Conservation (phyloP, 371 early-diverging fungal species). For the Cokeromyces recurvatus region DNA sequence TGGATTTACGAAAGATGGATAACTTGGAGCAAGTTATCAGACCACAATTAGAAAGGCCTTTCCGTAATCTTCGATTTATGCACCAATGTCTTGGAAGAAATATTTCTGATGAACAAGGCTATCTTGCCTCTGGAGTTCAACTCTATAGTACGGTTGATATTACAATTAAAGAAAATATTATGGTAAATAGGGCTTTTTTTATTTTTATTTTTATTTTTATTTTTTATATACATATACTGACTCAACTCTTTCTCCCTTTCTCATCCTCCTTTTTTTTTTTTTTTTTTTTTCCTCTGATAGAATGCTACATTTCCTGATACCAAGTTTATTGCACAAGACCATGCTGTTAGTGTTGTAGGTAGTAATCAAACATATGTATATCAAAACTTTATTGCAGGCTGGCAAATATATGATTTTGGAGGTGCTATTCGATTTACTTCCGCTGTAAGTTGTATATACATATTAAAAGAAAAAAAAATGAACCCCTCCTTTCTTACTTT, state of each 20-base stretch:
- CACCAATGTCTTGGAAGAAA: constrained; percentile 19
- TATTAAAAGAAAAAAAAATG: no score
- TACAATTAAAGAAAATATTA: constrained; percentile 34
- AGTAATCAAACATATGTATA: constrained; percentile 35
- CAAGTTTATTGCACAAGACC: constrained; percentile 29
- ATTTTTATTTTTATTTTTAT: background rate
- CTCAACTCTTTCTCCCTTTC: background rate
- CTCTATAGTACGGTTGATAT: constrained; percentile 30
- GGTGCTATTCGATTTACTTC: constrained; percentile 42
- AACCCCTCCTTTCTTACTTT: background rate
- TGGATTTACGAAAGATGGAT: constrained; percentile 33
- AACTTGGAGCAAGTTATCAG: constrained; percentile 16
- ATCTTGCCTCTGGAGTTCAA: constrained; percentile 37
- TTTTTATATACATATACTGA: no score
- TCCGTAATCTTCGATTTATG: constrained; percentile 19
- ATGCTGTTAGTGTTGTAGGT: constrained; percentile 34
- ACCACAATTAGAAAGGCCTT: constrained; percentile 14
- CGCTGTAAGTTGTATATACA: constrained; percentile 16
- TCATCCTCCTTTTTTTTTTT: background rate
- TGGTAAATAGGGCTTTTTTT: constrained; percentile 22
- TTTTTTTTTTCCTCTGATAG: constrained; percentile 3
- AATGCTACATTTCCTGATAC: constrained; percentile 39
- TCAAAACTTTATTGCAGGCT: constrained; percentile 46
- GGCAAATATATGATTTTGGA: constrained; percentile 40
- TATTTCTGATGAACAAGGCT: constrained; percentile 32